Evolutionary conservation across 2,329 filamentous ascomycete genomes (phyloP).

Genomic region (Botryotinia convoluta): DNA sequence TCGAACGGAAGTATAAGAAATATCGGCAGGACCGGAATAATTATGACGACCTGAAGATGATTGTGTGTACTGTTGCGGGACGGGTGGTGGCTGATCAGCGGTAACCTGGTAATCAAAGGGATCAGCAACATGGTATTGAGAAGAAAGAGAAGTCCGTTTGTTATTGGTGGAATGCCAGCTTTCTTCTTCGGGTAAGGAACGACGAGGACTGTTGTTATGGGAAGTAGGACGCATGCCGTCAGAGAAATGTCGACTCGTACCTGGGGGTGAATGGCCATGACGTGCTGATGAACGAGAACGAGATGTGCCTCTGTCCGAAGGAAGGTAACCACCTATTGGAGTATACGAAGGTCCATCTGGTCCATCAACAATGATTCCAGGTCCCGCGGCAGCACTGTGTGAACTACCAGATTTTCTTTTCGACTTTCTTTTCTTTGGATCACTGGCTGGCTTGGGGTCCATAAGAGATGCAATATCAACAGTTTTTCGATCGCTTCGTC

Average conservation of each 20-base stretch:
- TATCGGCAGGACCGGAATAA: constrained; percentile 38
- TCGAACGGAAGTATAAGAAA: constrained; percentile 37
- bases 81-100: constrained; percentile 31
- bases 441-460: constrained; percentile 17
- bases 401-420: constrained; percentile 36
- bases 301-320: constrained; percentile 34
- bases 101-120: constrained; percentile 42
- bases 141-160: constrained; percentile 36
- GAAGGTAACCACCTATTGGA: constrained; percentile 44
- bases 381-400: constrained; percentile 34
- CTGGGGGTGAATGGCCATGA: constrained; percentile 27
- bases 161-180: constrained; percentile 42
- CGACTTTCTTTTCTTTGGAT: constrained; percentile 33
- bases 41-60: constrained; percentile 35
- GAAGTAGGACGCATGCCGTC: constrained; percentile 38
- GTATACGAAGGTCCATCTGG: constrained; percentile 48
- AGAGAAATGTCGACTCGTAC: constrained; percentile 32
- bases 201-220: constrained; percentile 39
- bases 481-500: constrained; percentile 29
- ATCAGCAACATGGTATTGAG: constrained; percentile 37
- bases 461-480: constrained; percentile 35
- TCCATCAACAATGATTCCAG: constrained; percentile 48
- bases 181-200: constrained; percentile 49
- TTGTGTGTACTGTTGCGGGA: constrained; percentile 38
- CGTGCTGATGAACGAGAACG: constrained; percentile 37